phyloP scores from a whole-genome alignment of 352 stramenopile genomes.

The Peronospora destructor region DNA sequence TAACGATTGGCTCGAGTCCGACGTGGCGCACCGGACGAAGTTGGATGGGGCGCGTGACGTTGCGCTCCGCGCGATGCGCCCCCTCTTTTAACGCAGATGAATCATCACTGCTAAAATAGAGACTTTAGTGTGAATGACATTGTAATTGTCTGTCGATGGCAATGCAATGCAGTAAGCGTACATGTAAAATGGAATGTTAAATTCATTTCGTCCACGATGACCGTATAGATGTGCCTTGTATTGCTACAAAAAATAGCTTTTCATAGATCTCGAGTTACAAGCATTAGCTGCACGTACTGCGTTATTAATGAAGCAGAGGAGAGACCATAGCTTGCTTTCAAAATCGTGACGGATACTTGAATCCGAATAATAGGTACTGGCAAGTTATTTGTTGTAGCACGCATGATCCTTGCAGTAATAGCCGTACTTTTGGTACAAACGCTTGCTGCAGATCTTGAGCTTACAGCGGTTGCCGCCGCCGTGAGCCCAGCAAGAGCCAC shows the following conservation, averaged over 20 bases:
- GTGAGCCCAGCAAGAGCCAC: conserved; percentile 16
- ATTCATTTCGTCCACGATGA: not conserved
- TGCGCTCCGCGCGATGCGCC: not conserved
- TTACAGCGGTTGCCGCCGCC: conserved; percentile 68
- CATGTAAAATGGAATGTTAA: not conserved
- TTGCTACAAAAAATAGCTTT: not conserved
- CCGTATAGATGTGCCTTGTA: not conserved
- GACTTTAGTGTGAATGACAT: not conserved
- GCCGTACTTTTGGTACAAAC: conserved; percentile 70
- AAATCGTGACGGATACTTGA: too few relatives aligned
- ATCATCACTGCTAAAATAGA: conserved; percentile 4
- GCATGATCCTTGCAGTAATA: conserved; percentile 64
- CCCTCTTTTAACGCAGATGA: conserved; percentile 13
- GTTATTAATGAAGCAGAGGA: too few relatives aligned
- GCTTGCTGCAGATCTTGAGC: conserved; percentile 57
- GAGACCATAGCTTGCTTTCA: too few relatives aligned
- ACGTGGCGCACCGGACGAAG: conserved; percentile 13
- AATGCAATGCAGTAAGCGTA: not conserved
- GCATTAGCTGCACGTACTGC: too few relatives aligned
- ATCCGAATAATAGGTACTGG: conserved; percentile 13
- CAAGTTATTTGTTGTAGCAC: conserved; percentile 24
- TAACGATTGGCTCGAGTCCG: conserved; percentile 12
- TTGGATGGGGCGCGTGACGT: conserved; percentile 19
- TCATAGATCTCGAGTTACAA: not conserved
- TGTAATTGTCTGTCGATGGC: not conserved